Base-by-base conservation (phyloP, 2,329 filamentous ascomycete genomes). In the Aspergillus sergii region DNA sequence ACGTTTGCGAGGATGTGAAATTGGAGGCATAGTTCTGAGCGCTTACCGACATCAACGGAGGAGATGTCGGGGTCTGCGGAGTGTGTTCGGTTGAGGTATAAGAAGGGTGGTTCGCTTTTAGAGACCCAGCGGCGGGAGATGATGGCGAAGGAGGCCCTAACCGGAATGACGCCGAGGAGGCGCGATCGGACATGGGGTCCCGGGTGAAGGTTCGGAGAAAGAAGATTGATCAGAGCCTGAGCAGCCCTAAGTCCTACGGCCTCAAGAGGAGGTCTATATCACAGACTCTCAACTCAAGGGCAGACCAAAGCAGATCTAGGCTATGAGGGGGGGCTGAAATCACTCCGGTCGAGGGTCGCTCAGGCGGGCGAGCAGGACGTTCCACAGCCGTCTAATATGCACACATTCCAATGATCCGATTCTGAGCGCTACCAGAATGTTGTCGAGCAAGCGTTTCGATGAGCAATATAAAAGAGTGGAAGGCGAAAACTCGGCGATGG, bases 41-140 rank as follows among this genome's bases (percentile, higher is more conserved):
- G 71, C 78, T 79, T 73, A 81, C 78, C 77, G 80, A 82, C 81
- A 83, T 83, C 76, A 81, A 82, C 75, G 78, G 78, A 79, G 79
- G 76, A 64, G 79, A 81, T 72, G 75, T 79, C 67, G 76, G 76
- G 43, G 76, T 77, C 63, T 77, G 76, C 41, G 76, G 76, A 36
- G 72, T 73, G 60, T 74, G 72, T 62, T 74, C 75, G 68, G 70
- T 73, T 58, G 73, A 69, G 66, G 70, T 64, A 58, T 66, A 67
- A 28, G 71, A 69, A 57, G 68, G 68, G 57, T 60, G 66, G 63
- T 67, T 74, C 69, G 74, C 75, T 72, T 81, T 81, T 55, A 76
- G 66, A 68, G 72, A 74, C 58, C 73, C 77, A 62, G 74, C 71
- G 62, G 78, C 73, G 62, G 79, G 77, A 69, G 80, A 81, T 23